Percentiles rank a stretch among this genome's conserved stretches.
Conservation (phyloP, 1,284 basidiomycete species). For the Apiotrichum gamsii region DNA sequence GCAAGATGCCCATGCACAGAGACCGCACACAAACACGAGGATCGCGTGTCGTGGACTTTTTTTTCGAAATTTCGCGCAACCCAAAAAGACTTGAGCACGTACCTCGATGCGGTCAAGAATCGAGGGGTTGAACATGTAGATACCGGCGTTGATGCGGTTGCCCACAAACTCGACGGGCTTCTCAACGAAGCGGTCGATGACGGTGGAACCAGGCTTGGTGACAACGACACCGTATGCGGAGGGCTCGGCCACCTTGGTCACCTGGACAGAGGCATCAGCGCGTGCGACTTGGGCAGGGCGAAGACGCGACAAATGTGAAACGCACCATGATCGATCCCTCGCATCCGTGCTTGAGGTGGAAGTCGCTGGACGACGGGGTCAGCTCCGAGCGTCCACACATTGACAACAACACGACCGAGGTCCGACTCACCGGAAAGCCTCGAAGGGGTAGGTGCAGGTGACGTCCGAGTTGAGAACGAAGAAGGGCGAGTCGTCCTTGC, state of each 20-base stretch:
- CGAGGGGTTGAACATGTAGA: conserved; percentile 55
- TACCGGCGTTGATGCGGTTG: conserved; percentile 55
- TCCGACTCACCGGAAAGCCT: conserved; percentile 47
- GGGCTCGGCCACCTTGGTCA: conserved; percentile 54
- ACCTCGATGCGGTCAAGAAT: conserved; percentile 53
- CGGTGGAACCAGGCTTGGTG: conserved; percentile 48
- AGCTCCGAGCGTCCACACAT: neutral
- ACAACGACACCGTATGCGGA: conserved; percentile 55
- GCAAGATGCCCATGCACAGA: too few relatives aligned
- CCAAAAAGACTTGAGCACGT: too few relatives aligned
- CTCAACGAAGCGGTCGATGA: conserved; percentile 55
- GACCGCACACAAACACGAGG: too few relatives aligned
- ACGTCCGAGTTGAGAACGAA: conserved; percentile 55
- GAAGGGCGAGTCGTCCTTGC: conserved; percentile 54
- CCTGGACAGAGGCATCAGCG: conserved; percentile 23
- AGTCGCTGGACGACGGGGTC: conserved; percentile 44
- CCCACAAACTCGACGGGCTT: conserved; percentile 55
- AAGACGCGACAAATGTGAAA: neutral
- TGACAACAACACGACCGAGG: neutral
- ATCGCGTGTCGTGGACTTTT: too few relatives aligned
- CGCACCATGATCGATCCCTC: conserved; percentile 53
- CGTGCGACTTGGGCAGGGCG: conserved; percentile 49
- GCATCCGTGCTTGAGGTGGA: conserved; percentile 52
- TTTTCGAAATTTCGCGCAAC: too few relatives aligned
- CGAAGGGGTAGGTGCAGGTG: conserved; percentile 54